Base-by-base conservation (phyloP, 2,329 filamentous ascomycete species). In the Fusarium duplospermum region DNA sequence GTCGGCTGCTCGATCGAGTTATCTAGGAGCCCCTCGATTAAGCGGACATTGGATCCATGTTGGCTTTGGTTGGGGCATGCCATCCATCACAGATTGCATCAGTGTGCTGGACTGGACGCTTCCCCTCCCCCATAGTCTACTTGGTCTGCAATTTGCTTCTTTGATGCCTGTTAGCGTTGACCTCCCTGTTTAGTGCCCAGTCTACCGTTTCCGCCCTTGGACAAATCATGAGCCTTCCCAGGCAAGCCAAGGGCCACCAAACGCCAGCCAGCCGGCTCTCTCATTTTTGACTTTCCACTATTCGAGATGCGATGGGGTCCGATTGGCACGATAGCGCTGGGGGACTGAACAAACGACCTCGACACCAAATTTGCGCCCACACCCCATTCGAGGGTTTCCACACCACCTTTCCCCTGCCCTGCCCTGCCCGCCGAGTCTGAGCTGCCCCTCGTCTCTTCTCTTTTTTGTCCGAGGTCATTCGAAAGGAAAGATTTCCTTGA, bases 251-350 rank as follows among this genome's bases (percentile, higher is more conserved):
- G 40, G 29, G 24, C 65, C 65, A 58, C 54, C 50, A 50, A 67
- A 57, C 47, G 40, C 62, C 50, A 70, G 36, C 45, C 70, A 62
- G 59, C 65, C 66, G 74, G 58, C 70, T 74, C 65, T 76, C 60
- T 64, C 62, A 60, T 71, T 78, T 78, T 78, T 72, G 68, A 77
- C 73, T 78, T 78, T 73, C 38, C 59, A 65, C 70, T 72, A 78
- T 68, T 62, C 14, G 62, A 66, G 47, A 80, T 79, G 80, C 80
- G 79, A 79, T 80, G 78, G 62, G 63, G 57, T 76, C 77, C 76
- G 77, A 81, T 82, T 81, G 80, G 80, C 66, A 79, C 76, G 80
- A 81, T 81, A 80, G 67, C 76, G 63, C 67, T 67, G 58, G 61
- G 66, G 66, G 63, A 31, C 64, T 66, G 59, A 70, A 67, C 62